Base-by-base conservation (phyloP, 257 asterid genomes). In the Solanum piurae region DNA sequence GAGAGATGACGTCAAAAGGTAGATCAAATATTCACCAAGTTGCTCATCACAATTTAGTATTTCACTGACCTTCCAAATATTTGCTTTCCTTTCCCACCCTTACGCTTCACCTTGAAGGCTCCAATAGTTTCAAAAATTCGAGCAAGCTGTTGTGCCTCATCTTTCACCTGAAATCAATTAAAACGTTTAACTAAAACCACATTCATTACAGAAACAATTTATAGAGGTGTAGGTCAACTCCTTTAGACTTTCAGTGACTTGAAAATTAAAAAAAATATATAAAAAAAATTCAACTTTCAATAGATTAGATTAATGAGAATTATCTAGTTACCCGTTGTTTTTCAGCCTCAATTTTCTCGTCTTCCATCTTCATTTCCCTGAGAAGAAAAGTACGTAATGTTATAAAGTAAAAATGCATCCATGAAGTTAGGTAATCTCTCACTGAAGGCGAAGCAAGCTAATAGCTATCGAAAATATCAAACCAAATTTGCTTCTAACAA, bases 351-450 rank as follows among this genome's bases (percentile, higher is more conserved):
- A 97, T 96, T 91, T 99, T 96, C 87, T 96, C 98, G 40, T 97
- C 98, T 91, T 97, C 98, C 86, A 93, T 89, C 96, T 93, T 97
- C 99, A 97, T 97, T 94, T 97, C 99, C 94, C 99, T 97, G 95
- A 87, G 33, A 79, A 88, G 87, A 88, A 44, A 89, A 89, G 68
- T 25, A 85, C 11, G 1, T 73, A 73, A n/a, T 34, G 23, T 29
- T 86, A 44, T 79, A 25, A 77, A 25, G 25, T 7, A 40, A 69
- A 18, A 86, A 7, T 29, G 23, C 12, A 71, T 71, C 83, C 55
- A 31, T 12, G 71, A 86, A 12, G 44, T 25, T 42, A 25, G 36
- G 37, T 40, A 76, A 38, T n/a, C 33, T 76, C 60, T n/a, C 83
- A n/a, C 8, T n/a, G 27, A 76, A 40, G 36, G 83, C 60, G 1